phyloP scores from a whole-genome alignment of 1,139 yeast species.

The Kurtzmaniella quercitrusa region DNA sequence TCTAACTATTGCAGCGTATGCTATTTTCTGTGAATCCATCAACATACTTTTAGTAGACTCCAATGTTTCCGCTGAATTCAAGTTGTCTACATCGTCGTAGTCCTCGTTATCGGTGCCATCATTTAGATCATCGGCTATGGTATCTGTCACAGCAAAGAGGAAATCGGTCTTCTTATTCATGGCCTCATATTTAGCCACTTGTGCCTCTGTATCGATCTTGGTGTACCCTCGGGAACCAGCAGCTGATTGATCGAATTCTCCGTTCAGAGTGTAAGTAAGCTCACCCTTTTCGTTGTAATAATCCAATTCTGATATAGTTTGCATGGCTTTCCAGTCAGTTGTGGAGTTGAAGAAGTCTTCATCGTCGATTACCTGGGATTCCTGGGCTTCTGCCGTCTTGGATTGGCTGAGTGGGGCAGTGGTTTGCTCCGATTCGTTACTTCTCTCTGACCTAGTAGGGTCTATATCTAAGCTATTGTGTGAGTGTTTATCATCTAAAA shows the following conservation, averaged over 20 bases:
- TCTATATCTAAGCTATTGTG: too few species aligned
- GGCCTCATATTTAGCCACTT: conserved; percentile 70
- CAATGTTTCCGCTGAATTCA: conserved; percentile 58
- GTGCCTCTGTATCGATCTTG: conserved; percentile 82
- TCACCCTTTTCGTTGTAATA: conserved; percentile 52
- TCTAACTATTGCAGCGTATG: conserved; percentile 83
- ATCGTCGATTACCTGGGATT: conserved; percentile 13
- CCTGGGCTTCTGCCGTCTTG: neutral
- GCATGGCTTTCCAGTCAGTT: conserved; percentile 51
- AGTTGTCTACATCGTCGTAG: conserved; percentile 13
- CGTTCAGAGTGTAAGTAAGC: conserved; percentile 30
- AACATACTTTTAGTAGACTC: conserved; percentile 79
- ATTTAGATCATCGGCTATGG: conserved; percentile 9
- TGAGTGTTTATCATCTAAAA: neutral
- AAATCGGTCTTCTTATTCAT: conserved; percentile 83
- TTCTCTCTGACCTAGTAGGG: neutral
- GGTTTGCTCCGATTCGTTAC: neutral
- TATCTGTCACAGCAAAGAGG: conserved; percentile 44
- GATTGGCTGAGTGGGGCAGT: neutral
- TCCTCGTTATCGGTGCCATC: conserved; percentile 11
- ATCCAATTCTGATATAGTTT: conserved; percentile 46
- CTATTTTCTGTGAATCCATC: conserved; percentile 80
- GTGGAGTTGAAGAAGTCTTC: conserved; percentile 34
- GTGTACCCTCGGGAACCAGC: conserved; percentile 63
- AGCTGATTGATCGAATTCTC: conserved; percentile 15